Conservation (phyloP, 1,139 yeast genomes). For the Hansenula anomala region DNA sequence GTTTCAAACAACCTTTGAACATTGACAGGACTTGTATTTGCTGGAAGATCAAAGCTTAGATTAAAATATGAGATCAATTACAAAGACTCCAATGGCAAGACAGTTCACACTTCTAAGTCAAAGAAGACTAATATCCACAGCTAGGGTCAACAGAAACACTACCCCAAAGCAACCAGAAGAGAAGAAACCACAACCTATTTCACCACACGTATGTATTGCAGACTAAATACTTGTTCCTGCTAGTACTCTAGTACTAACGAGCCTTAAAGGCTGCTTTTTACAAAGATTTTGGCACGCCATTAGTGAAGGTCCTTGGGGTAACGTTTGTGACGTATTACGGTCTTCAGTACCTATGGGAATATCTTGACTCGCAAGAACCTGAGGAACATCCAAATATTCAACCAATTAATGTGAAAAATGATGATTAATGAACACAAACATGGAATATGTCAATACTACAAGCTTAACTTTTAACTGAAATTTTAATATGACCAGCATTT, state of each 20-base stretch:
- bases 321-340: constrained; percentile 40
- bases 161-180: background rate
- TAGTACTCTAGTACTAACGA: too few species aligned
- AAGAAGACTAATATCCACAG: background rate
- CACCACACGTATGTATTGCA: background rate
- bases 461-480: too few species aligned
- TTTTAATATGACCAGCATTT: constrained; percentile 19
- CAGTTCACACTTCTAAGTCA: too few species aligned
- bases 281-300: constrained; percentile 37
- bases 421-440: background rate
- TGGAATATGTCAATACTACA: too few species aligned
- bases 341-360: constrained; percentile 34
- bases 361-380: constrained; percentile 27
- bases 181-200: background rate
- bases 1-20: background rate
- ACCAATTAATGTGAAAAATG: background rate
- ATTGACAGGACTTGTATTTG: background rate
- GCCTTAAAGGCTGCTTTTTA: constrained; percentile 35
- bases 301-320: constrained; percentile 33
- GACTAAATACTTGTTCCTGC: too few species aligned
- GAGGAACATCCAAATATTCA: constrained; percentile 3
- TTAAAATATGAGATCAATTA: too few species aligned
- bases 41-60: too few species aligned
- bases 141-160: background rate
- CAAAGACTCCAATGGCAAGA: too few species aligned